These are phyloP conservation scores for Gleditsia sinensis DNA, from an alignment of 306 rosid genomes.

Conservation along the genomic window DNA sequence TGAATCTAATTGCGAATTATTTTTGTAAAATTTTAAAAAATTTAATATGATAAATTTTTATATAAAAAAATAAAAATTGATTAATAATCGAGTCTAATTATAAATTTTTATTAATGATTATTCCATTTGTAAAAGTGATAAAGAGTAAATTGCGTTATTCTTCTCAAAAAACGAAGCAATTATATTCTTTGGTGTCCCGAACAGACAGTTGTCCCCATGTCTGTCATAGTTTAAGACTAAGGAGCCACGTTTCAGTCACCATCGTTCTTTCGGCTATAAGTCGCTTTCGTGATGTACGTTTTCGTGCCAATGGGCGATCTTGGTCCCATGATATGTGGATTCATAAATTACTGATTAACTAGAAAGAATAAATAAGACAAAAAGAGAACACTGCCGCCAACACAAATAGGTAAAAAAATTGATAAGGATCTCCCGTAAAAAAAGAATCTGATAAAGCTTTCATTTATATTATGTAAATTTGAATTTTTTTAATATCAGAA, in stretches of 20 bases:
- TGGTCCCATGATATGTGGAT: slow-evolving; percentile 24
- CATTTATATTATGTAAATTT: too few species aligned
- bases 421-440: too few species aligned
- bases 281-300: slow-evolving; percentile 4
- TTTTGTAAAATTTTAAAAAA: too few species aligned
- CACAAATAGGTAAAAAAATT: too few species aligned
- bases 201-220: slow-evolving; percentile 36
- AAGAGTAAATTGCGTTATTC: too few species aligned
- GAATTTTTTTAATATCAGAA: too few species aligned
- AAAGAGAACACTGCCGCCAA: background rate
- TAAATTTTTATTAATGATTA: background rate
- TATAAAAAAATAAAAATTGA: too few species aligned
- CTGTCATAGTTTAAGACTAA: background rate
- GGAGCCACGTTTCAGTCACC: slow-evolving; percentile 36
- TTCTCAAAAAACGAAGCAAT: background rate
- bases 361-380: background rate
- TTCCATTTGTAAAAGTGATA: background rate
- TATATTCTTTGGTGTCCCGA: background rate
- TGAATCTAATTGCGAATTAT: too few species aligned
- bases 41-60: too few species aligned
- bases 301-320: slow-evolving; percentile 27
- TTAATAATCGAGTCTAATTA: too few species aligned
- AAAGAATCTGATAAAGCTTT: too few species aligned
- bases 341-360: slow-evolving; percentile 11
- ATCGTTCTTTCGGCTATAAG: slow-evolving; percentile 61